Evolutionary conservation across 768 basidiomycete genomes (phyloP), one percentile per base, ranked within the genome.

Genomic region (Lentinula raphanica): DNA sequence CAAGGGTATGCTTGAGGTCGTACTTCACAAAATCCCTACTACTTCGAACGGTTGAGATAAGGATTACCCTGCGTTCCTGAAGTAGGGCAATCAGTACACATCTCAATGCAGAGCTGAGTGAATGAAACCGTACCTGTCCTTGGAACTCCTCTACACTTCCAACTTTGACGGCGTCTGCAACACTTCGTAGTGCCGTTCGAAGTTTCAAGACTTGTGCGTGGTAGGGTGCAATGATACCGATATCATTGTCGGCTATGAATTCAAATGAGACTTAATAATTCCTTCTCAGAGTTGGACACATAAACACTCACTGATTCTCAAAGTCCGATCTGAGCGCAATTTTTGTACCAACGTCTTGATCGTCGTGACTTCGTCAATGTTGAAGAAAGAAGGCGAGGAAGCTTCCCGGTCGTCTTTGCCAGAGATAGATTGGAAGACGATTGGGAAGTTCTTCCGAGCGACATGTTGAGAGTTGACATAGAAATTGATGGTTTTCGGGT

Each of bases 81-180:
- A 19, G 21, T 32, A 54, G 15, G 5, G 6, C 9, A 5, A 42
- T 40, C 15, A 42, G 38, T 23, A n/a, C 12, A 31, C 54, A 55
- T 36, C 1, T 2, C 25, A 15, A 36, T 36, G 21, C 6, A 2
- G 17, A 13, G 0, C 42, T 19, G 38, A 36, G 38, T 46, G 23
- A 28, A 23, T 13, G 9, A 17, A 50, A 11, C 58, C 61, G n/a
- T 49, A 79, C 82, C 69, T 85, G 81, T 7, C 85, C 86, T 66
- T 86, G 85, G 69, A 85, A 85, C 58, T 85, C 83, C 62, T 87
- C 86, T 1, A 85, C 84, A 21, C 80, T 83, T 19, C 84, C 86
- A 13, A 87, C 80, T 62, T 86, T 86, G 55, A 86, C 72, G 5
- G 65, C 71, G 27, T 74, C 74, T 1, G 72, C 71, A 19, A 71